phyloP scores from a whole-genome alignment of 2,329 filamentous ascomycete genomes.

The Tolypocladium cylindrosporum region DNA sequence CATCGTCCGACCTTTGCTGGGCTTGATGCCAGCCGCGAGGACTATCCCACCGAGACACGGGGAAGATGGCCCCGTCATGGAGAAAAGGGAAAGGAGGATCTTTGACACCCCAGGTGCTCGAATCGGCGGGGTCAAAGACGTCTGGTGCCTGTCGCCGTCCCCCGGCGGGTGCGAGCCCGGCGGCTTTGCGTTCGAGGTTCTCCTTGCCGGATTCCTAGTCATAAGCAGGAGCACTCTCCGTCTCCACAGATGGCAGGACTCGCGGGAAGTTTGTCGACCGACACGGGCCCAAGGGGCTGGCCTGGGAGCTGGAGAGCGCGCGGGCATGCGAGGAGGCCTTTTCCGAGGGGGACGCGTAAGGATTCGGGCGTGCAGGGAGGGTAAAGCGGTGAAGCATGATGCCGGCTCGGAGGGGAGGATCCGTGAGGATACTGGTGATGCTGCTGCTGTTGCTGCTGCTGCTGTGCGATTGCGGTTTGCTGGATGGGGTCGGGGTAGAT shows the following conservation, averaged over 20 bases:
- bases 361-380: neutral
- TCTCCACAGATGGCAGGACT: neutral
- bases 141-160: neutral
- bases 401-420: neutral
- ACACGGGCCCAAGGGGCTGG: neutral
- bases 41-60: neutral
- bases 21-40: neutral
- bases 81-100: conserved; percentile 7
- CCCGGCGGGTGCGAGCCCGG: neutral
- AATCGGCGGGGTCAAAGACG: conserved; percentile 1
- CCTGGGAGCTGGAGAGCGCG: neutral
- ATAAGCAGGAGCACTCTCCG: neutral
- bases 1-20: neutral
- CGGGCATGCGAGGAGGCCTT: neutral
- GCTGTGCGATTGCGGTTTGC: neutral
- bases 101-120: conserved; percentile 6
- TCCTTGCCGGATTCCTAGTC: neutral
- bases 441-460: neutral
- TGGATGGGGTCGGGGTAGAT: neutral
- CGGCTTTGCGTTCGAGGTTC: neutral
- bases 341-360: neutral
- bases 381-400: neutral
- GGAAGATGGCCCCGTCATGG: conserved; percentile 1
- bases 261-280: neutral
- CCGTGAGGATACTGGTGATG: neutral